Base-by-base conservation (phyloP, 2,329 filamentous ascomycete species). In the Sporothrix phasma region DNA sequence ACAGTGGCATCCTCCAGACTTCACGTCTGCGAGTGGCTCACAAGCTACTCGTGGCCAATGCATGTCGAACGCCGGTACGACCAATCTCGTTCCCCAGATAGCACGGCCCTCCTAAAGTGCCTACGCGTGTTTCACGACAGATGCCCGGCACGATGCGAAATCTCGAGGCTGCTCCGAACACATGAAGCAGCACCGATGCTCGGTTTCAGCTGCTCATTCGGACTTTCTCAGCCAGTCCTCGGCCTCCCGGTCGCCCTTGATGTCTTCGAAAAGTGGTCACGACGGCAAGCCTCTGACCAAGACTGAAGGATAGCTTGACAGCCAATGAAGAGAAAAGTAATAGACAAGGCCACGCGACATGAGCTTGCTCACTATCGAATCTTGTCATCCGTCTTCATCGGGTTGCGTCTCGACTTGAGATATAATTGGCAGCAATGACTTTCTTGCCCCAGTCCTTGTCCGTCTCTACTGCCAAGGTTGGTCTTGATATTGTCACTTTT, bases 71-170 rank as follows among this genome's bases (percentile, higher is more conserved):
- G 49, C 49, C 49, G 29, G 26, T n/a, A 24, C 19, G 51, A 31
- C 19, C n/a, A 24, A 4, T 37, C 17, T 39, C n/a, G 34, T 54
- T 54, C 51, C 51, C 51, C 51, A 54, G 51, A 39, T 54, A 22
- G 31, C 51, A 54, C 19, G 24, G 51, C 51, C 51, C 51, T 54
- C 51, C 39, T 24, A 5, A n/a, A 22, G 51, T 54, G 8, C 24
- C 51, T 31, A 54, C 51, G 51, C 37, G 51, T 54, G 51, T 54
- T 54, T 54, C 51, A 54, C 51, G 39, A n/a, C 51, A 39, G 51
- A 39, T 54, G 51, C 51, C 51, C 37, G 51, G 51, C 11, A 54
- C 51, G 51, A 39, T 39, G 31, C n/a, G 51, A 29, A 54, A 54
- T 54, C 19, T 54, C 51, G 39, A 54, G 51, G 31, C 51, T 54